phyloP scores from a whole-genome alignment of 805 yeast genomes.

The Wickerhamiella kurtzmanii region DNA sequence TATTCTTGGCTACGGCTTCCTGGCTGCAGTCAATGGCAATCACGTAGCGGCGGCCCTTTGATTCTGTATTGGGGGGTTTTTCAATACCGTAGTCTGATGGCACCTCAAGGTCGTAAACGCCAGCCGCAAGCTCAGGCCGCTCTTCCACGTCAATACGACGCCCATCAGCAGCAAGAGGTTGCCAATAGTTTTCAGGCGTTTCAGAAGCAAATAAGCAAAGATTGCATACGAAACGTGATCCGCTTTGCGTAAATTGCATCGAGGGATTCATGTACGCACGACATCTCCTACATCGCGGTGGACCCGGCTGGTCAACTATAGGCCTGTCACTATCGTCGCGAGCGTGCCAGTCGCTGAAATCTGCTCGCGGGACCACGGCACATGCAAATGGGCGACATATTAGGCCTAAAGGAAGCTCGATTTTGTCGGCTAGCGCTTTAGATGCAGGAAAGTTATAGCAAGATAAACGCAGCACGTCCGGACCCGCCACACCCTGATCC shows the following conservation, averaged over 20 bases:
- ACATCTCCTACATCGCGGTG: conserved; percentile 86
- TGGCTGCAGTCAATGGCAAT: conserved; percentile 59
- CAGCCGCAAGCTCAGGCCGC: conserved; percentile 66
- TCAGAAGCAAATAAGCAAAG: conserved; percentile 67
- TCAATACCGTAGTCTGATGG: conserved; percentile 29
- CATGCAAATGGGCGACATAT: conserved; percentile 78
- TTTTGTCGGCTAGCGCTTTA: conserved; percentile 51
- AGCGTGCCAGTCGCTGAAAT: conserved; percentile 29
- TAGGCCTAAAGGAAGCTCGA: conserved; percentile 72
- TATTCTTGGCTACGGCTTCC: conserved; percentile 43
- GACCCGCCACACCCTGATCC: conserved; percentile 79
- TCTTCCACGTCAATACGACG: conserved; percentile 47
- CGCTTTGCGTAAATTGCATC: conserved; percentile 48
- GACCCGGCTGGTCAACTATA: conserved; percentile 34
- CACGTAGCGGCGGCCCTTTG: conserved; percentile 40
- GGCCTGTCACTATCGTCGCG: conserved; percentile 13
- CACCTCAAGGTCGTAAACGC: conserved; percentile 75
- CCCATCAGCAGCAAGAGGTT: conserved; percentile 48
- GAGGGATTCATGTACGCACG: conserved; percentile 80
- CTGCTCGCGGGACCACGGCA: conserved; percentile 52
- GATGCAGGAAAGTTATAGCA: conserved; percentile 73
- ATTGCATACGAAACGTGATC: conserved; percentile 63
- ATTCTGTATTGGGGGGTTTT: background rate
- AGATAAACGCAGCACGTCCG: conserved; percentile 62
- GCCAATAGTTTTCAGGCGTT: conserved; percentile 52